phyloP scores from a whole-genome alignment of 2,329 filamentous ascomycete genomes.

The Fusarium continuum region DNA sequence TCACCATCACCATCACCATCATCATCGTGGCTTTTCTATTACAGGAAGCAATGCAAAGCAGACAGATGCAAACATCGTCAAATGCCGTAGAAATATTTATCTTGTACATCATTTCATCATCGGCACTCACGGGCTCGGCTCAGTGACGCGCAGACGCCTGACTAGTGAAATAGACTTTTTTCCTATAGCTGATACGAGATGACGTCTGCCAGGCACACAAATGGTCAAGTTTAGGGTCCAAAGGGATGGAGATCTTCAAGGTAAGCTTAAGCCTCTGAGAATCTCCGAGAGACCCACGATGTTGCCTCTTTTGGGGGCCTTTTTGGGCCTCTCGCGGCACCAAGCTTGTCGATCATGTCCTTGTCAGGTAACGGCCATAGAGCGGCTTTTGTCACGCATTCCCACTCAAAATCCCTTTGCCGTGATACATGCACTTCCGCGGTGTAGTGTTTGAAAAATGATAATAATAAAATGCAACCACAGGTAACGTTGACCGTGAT shows the following conservation, averaged over 20 bases:
- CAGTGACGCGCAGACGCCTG: conserved; percentile 1
- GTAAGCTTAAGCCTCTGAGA: conserved; percentile 42
- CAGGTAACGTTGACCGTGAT: conserved; percentile 5
- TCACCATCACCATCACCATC: conserved; percentile 9
- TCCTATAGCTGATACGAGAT: conserved; percentile 18
- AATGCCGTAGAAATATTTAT: neutral
- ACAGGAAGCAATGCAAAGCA: conserved; percentile 4
- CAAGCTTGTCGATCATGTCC: conserved; percentile 23
- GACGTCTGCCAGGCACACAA: conserved; percentile 34
- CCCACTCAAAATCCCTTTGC: conserved; percentile 15
- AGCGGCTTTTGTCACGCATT: conserved; percentile 27
- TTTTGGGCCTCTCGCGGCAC: conserved; percentile 5
- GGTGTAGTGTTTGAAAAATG: neutral
- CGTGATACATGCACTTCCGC: conserved; percentile 25
- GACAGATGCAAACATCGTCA: neutral
- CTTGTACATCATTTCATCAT: neutral
- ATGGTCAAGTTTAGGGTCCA: conserved; percentile 34
- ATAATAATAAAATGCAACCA: neutral
- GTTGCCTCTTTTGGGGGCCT: conserved; percentile 2
- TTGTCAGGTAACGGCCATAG: conserved; percentile 17
- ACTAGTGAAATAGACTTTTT: conserved; percentile 24
- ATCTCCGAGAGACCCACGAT: conserved; percentile 24
- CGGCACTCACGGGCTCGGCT: conserved; percentile 23
- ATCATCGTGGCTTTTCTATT: conserved; percentile 19
- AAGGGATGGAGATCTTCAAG: conserved; percentile 29